Evolutionary conservation across 2,329 filamentous ascomycete genomes (phyloP).

Genomic region (Alternaria arbusti): DNA sequence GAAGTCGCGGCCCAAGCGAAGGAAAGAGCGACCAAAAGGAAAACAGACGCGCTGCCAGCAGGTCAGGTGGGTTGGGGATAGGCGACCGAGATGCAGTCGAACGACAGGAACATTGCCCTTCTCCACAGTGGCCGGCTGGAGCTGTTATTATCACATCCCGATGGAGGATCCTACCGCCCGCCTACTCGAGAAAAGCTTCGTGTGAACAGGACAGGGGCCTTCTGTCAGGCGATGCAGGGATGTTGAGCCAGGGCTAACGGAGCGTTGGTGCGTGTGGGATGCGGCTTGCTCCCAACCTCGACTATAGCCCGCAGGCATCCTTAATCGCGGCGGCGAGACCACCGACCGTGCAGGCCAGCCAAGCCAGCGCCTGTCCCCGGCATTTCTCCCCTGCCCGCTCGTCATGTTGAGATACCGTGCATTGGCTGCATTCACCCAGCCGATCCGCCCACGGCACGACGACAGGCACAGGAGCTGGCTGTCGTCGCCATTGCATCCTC

Average conservation of each 20-base stretch:
- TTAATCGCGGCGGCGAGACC: conserved; percentile 31
- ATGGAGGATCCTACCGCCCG: conserved; percentile 19
- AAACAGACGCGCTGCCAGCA: conserved; percentile 9
- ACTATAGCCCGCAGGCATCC: conserved; percentile 11
- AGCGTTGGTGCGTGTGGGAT: conserved; percentile 28
- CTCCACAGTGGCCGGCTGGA: conserved; percentile 4
- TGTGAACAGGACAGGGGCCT: conserved; percentile 19
- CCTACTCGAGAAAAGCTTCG: conserved; percentile 19
- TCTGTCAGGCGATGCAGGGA: conserved; percentile 29
- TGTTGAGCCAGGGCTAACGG: conserved; percentile 24
- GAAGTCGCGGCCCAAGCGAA: conserved; percentile 31
- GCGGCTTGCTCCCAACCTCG: conserved; percentile 21
- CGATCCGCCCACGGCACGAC: background rate
- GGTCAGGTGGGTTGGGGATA: background rate
- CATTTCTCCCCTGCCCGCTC: conserved; percentile 15
- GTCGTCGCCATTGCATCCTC: background rate
- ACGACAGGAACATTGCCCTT: background rate
- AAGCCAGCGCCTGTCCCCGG: conserved; percentile 22
- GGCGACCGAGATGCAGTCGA: background rate
- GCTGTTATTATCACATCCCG: conserved; percentile 19
- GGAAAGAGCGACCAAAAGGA: conserved; percentile 25
- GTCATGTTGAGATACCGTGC: conserved; percentile 12
- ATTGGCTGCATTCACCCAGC: conserved; percentile 17
- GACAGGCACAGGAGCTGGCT: background rate
- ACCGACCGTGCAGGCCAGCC: conserved; percentile 23